Base-by-base conservation (phyloP, 306 rosid genomes). In the Vicia sativa region DNA sequence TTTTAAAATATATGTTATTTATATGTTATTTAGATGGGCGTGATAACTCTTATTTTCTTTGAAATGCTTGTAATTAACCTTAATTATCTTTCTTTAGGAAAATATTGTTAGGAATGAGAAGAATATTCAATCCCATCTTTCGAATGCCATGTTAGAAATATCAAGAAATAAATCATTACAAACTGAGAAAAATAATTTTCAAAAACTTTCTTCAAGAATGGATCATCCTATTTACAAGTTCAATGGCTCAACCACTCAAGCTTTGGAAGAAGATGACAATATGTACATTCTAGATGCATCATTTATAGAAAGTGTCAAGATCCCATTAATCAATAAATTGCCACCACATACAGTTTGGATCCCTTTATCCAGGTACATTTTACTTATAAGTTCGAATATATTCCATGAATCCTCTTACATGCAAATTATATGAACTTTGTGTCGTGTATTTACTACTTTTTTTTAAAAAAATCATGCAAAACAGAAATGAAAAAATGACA, bases 401-500 rank as follows among this genome's bases (percentile, higher is more conserved):
- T 63, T 4, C 52, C 31, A 13, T 6, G 10, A 53, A 9, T 25
- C 52, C 16, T 14, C 48, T 9, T 7, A 43, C 31, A 31, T 70
- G 62, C 5, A 57, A 60, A 62, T 57, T 53, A 26, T 74, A 53
- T 26, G 49, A 43, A 74, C 14, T 61, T 29, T 62, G 65, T 82
- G 70, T 66, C 41, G 31, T 68, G 41, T 68, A 70, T 79, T 57
- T 72, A 37, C 55, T 65, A 29, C 44, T 52, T 41, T 82, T 83
- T 80, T 0, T 1, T 56, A 84, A 74, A 42, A 69, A 71, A 65
- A 21, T 66, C 66, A 39, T 77, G 29, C 82, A 63, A 66, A 65
- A 54, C 92, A 92, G 98, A 78, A 92, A 89, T 81, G 88, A 86
- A 83, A 86, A 76, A 87, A 92, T 92, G 98, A 73, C 77, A 16